Percentiles rank a stretch among this genome's conserved stretches.
Conservation (phyloP, 805 yeast species). For the Lipomyces mesembrius region DNA sequence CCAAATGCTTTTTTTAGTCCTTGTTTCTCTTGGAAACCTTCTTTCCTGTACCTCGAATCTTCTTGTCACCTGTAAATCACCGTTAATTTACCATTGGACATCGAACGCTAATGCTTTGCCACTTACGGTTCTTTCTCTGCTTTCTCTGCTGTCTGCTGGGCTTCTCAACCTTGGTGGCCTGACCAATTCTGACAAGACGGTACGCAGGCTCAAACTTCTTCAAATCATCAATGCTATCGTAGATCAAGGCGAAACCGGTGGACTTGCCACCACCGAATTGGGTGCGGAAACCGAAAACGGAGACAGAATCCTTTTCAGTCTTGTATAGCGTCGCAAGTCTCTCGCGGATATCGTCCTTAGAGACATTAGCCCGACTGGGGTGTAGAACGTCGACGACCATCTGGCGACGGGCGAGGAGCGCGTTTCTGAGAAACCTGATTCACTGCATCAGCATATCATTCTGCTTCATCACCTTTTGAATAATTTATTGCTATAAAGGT, state of each 20-base stretch:
- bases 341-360: slow-evolving; percentile 99
- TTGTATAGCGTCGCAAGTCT: slow-evolving; percentile 86
- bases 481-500: neutral
- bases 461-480: neutral
- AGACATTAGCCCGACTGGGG: slow-evolving; percentile 99
- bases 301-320: slow-evolving; percentile 89
- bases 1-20: slow-evolving; percentile 32
- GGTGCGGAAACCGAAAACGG: slow-evolving; percentile 99
- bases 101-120: neutral
- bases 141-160: slow-evolving; percentile 99
- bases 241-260: slow-evolving; percentile 98
- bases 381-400: slow-evolving; percentile 99
- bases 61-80: slow-evolving; percentile 61
- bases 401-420: slow-evolving; percentile 98
- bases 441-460: neutral
- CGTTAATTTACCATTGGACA: neutral
- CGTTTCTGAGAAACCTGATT: slow-evolving; percentile 85
- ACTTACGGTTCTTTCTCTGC: slow-evolving; percentile 93
- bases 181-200: slow-evolving; percentile 99
- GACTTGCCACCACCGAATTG: slow-evolving; percentile 99
- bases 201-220: slow-evolving; percentile 98
- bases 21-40: slow-evolving; percentile 72
- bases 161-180: slow-evolving; percentile 94
- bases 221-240: slow-evolving; percentile 97
- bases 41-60: slow-evolving; percentile 97